These are phyloP conservation scores for Symbiodinium natans DNA, from an alignment of 73 alveolate species.

Conservation along the genomic window DNA sequence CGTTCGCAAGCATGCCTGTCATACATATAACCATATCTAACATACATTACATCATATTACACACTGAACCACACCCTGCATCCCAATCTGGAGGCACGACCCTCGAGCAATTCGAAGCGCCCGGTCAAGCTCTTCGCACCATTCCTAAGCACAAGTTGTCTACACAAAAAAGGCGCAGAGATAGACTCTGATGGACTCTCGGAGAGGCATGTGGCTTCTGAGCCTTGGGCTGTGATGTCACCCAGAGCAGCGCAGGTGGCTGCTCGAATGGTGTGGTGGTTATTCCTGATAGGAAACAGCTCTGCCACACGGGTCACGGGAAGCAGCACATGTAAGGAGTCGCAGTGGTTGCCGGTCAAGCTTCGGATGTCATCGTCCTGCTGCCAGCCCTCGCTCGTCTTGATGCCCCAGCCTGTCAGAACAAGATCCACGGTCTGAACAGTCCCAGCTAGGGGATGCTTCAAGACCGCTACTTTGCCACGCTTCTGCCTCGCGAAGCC, in stretches of 20 bases:
- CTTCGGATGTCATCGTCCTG: slow-evolving; percentile 58
- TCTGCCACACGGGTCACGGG: not conserved
- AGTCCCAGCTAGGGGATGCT: not conserved
- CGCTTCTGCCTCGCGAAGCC: not conserved
- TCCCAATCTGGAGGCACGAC: no score
- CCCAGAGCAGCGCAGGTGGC: slow-evolving; percentile 20
- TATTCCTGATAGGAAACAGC: not conserved
- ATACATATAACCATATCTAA: not conserved
- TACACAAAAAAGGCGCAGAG: not conserved
- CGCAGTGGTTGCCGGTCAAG: not conserved
- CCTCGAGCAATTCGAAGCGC: not conserved
- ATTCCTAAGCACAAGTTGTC: not conserved
- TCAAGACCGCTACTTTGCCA: no score
- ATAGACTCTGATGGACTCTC: no score
- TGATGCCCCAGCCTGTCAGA: slow-evolving; percentile 53
- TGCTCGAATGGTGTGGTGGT: slow-evolving; percentile 36
- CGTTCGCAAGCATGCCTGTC: slow-evolving; percentile 64
- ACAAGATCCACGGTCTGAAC: not conserved
- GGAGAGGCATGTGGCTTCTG: no score
- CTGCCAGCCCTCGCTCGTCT: slow-evolving; percentile 39
- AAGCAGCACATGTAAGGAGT: no score
- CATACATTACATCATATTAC: not conserved
- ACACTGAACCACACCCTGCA: not conserved
- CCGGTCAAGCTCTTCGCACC: not conserved
- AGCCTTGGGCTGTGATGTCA: not conserved